A percentile compares a stretch with the other conserved stretches of the same genome.
phyloP scores from a whole-genome alignment of 1,284 basidiomycete genomes.

The Polyporus tsugae region DNA sequence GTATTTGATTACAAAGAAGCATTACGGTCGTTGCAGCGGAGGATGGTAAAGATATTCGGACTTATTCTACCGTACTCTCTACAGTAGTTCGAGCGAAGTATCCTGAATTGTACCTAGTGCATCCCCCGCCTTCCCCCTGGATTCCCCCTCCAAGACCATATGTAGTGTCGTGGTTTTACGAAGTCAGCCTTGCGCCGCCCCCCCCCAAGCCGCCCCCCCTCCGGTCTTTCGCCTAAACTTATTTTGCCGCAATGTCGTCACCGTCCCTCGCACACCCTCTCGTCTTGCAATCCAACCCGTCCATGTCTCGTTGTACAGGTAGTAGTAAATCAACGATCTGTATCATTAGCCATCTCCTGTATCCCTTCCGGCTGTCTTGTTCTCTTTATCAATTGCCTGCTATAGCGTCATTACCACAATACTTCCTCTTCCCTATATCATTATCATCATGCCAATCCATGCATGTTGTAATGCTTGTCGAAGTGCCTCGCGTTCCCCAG shows the following conservation, averaged over 20 bases:
- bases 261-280: background rate
- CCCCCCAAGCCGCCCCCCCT: no score
- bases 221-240: background rate
- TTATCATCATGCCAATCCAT: background rate
- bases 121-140: background rate
- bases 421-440: background rate
- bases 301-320: background rate
- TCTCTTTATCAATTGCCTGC: background rate
- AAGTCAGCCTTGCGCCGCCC: background rate
- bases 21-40: no score
- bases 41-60: no score
- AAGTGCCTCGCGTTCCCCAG: background rate
- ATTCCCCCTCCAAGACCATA: background rate
- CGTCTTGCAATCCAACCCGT: background rate
- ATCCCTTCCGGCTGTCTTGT: background rate
- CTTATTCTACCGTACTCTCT: no score
- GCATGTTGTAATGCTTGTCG: background rate
- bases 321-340: background rate
- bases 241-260: background rate
- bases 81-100: no score
- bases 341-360: constrained; percentile 5
- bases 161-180: background rate
- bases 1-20: no score
- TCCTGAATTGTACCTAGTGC: no score
- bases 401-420: no score